These are phyloP conservation scores for Anthracocystis walkeri DNA, from an alignment of 1,284 basidiomycete species.

Conservation along the genomic window DNA sequence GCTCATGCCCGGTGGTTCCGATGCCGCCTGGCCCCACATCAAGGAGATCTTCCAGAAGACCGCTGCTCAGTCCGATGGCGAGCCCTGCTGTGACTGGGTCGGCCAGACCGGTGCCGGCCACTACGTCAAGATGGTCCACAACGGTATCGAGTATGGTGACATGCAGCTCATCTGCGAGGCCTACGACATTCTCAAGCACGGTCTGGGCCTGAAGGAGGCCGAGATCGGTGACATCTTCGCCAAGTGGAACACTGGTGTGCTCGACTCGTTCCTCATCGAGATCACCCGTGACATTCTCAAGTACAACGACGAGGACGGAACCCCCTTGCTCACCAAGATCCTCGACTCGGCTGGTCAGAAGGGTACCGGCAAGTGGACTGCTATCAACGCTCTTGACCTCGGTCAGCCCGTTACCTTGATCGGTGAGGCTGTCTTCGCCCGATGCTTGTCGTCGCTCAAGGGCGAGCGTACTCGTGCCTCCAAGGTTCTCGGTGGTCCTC, in stretches of 20 bases:
- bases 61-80: slow-evolving; percentile 92
- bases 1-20: slow-evolving; percentile 97
- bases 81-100: slow-evolving; percentile 99
- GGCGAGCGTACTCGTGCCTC: slow-evolving; percentile 94
- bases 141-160: slow-evolving; percentile 92
- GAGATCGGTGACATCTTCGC: slow-evolving; percentile 70
- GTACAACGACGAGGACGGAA: slow-evolving; percentile 91
- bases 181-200: slow-evolving; percentile 90
- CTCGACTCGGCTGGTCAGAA: slow-evolving; percentile 90
- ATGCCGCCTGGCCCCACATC: slow-evolving; percentile 93
- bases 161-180: slow-evolving; percentile 98
- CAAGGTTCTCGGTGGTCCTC: slow-evolving; percentile 88
- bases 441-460: slow-evolving; percentile 97
- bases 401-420: slow-evolving; percentile 92
- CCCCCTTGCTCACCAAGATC: slow-evolving; percentile 90
- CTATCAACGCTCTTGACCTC: slow-evolving; percentile 95
- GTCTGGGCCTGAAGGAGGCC: slow-evolving; percentile 78
- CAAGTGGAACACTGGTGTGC: slow-evolving; percentile 96
- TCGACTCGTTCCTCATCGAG: slow-evolving; percentile 99
- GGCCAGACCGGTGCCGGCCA: slow-evolving; percentile 93
- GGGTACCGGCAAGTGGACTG: slow-evolving; percentile 99
- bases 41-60: slow-evolving; percentile 99
- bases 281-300: slow-evolving; percentile 73
- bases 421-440: slow-evolving; percentile 98
- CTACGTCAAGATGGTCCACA: slow-evolving; percentile 99